Percentiles rank a stretch among this genome's conserved stretches.
Conservation (phyloP, 768 basidiomycete species). For the Lentinula guzmanii region DNA sequence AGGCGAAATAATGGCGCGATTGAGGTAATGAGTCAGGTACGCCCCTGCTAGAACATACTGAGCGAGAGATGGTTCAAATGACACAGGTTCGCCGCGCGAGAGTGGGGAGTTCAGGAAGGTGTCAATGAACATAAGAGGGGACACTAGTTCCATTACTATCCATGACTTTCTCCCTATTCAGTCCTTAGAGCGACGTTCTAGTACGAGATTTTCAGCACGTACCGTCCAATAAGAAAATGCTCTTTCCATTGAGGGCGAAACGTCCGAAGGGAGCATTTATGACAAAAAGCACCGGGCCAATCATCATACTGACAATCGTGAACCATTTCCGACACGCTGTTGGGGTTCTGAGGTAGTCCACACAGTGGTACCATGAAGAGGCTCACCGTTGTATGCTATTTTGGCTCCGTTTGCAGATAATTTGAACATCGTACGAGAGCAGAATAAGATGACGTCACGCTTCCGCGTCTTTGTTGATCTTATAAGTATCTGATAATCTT, state of each 20-base stretch:
- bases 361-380: slow-evolving; percentile 6
- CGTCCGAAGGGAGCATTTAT: slow-evolving; percentile 80
- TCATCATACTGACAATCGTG: slow-evolving; percentile 29
- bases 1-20: slow-evolving; percentile 61
- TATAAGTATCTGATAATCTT: too few species aligned
- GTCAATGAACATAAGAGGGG: slow-evolving; percentile 33
- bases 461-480: too few species aligned
- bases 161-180: slow-evolving; percentile 35
- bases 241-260: slow-evolving; percentile 43
- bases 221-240: slow-evolving; percentile 19
- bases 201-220: not conserved
- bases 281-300: slow-evolving; percentile 35
- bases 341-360: not conserved
- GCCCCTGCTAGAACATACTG: slow-evolving; percentile 37
- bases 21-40: slow-evolving; percentile 53
- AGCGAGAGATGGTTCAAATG: slow-evolving; percentile 18
- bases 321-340: slow-evolving; percentile 39
- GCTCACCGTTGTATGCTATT: not conserved
- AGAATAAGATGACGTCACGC: too few species aligned
- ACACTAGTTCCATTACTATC: slow-evolving; percentile 49
- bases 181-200: not conserved
- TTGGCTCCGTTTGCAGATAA: not conserved
- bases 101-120: slow-evolving; percentile 30
- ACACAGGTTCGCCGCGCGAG: slow-evolving; percentile 10
- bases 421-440: not conserved